phyloP scores from a whole-genome alignment of 108 stramenopile genomes.

The Aurantiochytrium sp. region DNA sequence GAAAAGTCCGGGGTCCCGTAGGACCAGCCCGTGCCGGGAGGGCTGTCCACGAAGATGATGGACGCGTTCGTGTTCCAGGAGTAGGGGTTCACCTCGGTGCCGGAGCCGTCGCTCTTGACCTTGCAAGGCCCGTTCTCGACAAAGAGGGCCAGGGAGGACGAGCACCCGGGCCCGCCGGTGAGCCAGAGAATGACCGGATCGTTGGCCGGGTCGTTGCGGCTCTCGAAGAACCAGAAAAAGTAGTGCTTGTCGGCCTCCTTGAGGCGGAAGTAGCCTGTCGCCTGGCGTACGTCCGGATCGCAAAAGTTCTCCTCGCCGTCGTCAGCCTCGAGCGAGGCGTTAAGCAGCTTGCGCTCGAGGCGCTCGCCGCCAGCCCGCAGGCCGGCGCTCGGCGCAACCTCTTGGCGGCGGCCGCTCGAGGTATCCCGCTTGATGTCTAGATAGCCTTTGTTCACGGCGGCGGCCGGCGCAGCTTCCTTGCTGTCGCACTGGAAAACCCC shows the following conservation, averaged over 20 bases:
- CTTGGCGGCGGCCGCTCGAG: too few species aligned
- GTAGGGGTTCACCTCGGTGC: slow-evolving; percentile 77
- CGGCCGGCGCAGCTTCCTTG: not conserved
- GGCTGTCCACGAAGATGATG: slow-evolving; percentile 94
- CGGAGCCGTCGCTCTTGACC: slow-evolving; percentile 76
- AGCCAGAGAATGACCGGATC: slow-evolving; percentile 54
- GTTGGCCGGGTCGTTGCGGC: slow-evolving; percentile 34
- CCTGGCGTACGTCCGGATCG: not conserved
- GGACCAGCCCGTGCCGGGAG: slow-evolving; percentile 91
- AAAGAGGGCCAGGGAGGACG: slow-evolving; percentile 53
- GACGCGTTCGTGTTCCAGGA: slow-evolving; percentile 90
- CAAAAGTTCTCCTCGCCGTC: not conserved
- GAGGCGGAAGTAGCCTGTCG: slow-evolving; percentile 17
- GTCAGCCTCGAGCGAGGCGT: not conserved
- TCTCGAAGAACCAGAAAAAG: slow-evolving; percentile 52
- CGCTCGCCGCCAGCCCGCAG: not conserved
- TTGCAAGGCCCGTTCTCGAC: slow-evolving; percentile 92
- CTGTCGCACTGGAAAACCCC: not conserved
- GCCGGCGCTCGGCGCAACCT: not conserved
- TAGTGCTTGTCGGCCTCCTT: slow-evolving; percentile 34
- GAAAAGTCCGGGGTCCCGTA: slow-evolving; percentile 66
- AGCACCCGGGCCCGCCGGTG: slow-evolving; percentile 64
- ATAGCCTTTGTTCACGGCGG: not conserved
- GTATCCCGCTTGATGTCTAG: not conserved
- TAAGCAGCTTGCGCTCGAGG: not conserved